Base-by-base conservation (phyloP, 2,329 filamentous ascomycete genomes). In the Orbilia oligospora region DNA sequence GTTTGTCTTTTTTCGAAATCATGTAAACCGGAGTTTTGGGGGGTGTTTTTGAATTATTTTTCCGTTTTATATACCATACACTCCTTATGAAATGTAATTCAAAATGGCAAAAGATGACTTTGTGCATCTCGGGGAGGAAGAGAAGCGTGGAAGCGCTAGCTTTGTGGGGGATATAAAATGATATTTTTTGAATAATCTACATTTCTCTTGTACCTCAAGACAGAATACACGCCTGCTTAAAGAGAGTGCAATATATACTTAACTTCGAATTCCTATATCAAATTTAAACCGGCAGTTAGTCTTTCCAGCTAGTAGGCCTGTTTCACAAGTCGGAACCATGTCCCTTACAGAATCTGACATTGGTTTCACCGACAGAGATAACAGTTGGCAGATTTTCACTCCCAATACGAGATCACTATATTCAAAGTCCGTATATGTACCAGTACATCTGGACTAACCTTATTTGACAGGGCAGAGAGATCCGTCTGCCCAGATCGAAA, bases 21-120 rank as follows among this genome's bases (percentile, higher is more conserved):
- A 76, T 76, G 71, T 69, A 76, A 76, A 69, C 48, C 65, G 71
- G 71, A 76, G 71, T 76, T 76, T 70, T 66, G 49, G 71, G 24
- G 22, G 55, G 71, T 63, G 55, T 63, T 69, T 61, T 44, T 75
- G n/a, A 44, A 27, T 18, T 61, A 27, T 61, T 44, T 41, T 44
- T 20, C 36, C 22, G 46, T 58, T 61, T 49, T 46, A 61, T 75
- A 48, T 55, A 61, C 48, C 48, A 58, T 70, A 58, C 44, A 58
- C 38, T 70, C 33, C 51, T 56, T 55, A 70, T 22, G 51, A 56
- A 69, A 70, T 70, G 49, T 70, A 70, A 67, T 67, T 70, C 38
- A 46, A 58, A 41, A 58, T 33, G 44, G 51, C 53, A 61, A n/a
- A 33, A 38, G 66, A 61, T 48, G 53, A 20, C 20, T 49, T 49